phyloP scores from a whole-genome alignment of 1,284 basidiomycete genomes.

The Irpex lacteus region DNA sequence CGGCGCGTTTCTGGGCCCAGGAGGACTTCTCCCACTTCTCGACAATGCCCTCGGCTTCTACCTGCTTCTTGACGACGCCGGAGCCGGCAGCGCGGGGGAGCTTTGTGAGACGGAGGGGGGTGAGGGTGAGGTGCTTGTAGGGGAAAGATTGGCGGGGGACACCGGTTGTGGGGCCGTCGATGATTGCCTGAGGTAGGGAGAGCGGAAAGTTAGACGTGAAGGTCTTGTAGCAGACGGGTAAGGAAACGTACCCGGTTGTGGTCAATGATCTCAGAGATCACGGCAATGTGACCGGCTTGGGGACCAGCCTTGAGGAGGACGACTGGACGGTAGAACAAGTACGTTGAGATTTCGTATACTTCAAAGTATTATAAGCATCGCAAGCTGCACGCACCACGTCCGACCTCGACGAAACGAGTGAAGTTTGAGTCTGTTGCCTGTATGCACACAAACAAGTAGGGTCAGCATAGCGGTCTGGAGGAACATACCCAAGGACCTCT shows the following conservation, averaged over 20 bases:
- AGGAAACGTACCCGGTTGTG: slow-evolving; percentile 85
- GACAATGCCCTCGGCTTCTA: slow-evolving; percentile 78
- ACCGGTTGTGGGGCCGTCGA: slow-evolving; percentile 90
- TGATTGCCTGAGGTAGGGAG: slow-evolving; percentile 70
- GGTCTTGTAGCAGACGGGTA: neutral
- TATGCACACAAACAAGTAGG: slow-evolving; percentile 1
- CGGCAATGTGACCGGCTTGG: slow-evolving; percentile 86
- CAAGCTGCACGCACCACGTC: slow-evolving; percentile 63
- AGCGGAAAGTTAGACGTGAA: neutral
- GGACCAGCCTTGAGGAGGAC: slow-evolving; percentile 94
- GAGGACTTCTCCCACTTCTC: slow-evolving; percentile 81
- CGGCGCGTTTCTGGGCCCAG: slow-evolving; percentile 91
- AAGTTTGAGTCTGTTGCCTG: slow-evolving; percentile 76
- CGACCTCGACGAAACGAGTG: slow-evolving; percentile 97
- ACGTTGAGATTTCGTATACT: neutral
- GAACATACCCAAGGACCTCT: neutral
- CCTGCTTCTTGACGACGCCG: slow-evolving; percentile 80
- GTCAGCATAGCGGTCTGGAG: slow-evolving; percentile 8
- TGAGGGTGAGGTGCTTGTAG: slow-evolving; percentile 93
- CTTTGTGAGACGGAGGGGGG: slow-evolving; percentile 79
- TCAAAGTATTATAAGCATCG: neutral
- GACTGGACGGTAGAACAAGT: slow-evolving; percentile 43
- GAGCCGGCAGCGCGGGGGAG: slow-evolving; percentile 89
- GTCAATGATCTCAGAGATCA: slow-evolving; percentile 97
- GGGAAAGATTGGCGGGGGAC: slow-evolving; percentile 92